Evolutionary conservation across 495 filamentous ascomycete genomes (phyloP).

Genomic region (Jackrogersella multiformis): DNA sequence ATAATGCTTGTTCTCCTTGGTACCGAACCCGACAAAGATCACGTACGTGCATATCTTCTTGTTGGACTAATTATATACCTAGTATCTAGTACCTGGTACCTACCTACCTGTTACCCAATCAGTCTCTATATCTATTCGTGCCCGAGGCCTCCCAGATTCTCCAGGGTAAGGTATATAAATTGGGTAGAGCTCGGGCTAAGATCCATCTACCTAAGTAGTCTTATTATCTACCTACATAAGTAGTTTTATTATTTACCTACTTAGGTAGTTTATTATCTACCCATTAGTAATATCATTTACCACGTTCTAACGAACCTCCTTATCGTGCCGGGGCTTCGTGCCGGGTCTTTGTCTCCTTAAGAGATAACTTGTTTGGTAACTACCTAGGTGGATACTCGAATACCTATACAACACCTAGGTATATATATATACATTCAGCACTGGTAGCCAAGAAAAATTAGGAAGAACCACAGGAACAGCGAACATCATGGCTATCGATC

Average conservation of each 20-base stretch:
- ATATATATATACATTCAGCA: background rate
- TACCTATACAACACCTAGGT: background rate
- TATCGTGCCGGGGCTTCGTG: background rate
- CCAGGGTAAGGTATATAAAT: conserved; percentile 35
- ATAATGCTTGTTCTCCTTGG: conserved; percentile 23
- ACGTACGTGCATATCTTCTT: conserved; percentile 30
- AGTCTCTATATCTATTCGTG: conserved; percentile 15
- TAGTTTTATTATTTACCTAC: conserved; percentile 17
- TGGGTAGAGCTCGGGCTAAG: conserved; percentile 22
- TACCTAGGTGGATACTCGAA: background rate
- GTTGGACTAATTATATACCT: background rate
- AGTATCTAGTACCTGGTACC: too few species aligned
- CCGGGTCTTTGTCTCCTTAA: conserved; percentile 6
- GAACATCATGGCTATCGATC: conserved; percentile 34
- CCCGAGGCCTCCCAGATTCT: conserved; percentile 32
- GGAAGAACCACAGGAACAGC: background rate
- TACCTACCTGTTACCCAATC: conserved; percentile 28
- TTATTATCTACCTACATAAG: conserved; percentile 14
- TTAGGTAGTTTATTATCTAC: conserved; percentile 20
- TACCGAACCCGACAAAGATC: conserved; percentile 36
- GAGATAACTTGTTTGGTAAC: background rate
- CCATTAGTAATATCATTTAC: conserved; percentile 15
- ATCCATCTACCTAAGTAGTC: background rate
- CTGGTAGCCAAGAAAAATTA: background rate
- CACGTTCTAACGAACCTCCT: background rate